Base-by-base conservation (phyloP, 2,329 filamentous ascomycete genomes). In the Pyrenophora tritici-repentis region DNA sequence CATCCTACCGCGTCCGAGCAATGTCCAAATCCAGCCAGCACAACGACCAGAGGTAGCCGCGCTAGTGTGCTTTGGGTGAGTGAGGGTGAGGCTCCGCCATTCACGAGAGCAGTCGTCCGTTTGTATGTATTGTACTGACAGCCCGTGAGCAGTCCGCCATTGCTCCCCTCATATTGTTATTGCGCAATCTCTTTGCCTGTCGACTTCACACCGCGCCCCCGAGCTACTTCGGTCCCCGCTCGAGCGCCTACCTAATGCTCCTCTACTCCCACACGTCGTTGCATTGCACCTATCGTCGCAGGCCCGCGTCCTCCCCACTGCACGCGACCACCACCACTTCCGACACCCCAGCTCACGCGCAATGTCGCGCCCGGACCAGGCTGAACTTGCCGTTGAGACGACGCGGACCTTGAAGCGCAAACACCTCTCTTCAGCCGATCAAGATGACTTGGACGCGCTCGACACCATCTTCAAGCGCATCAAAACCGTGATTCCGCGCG, bases 391-490 rank as follows among this genome's bases (percentile, higher is more conserved):
- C 31, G 66, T 63, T 24, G 62, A 63, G 8, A 66, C 62, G 45
- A 64, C 68, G 46, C 58, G 52, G 37, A 55, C 56, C 7, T 50
- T 62, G 42, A 70, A 70, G 61, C 65, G 63, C 61, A 62, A 62
- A 47, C 49, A 50, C 29, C 47, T 68, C 31, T 62, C 67, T 9
- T 44, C 50, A 29, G 60, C 67, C 51, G 70, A 72, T 35, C 67
- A 71, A 33, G 62, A 66, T 35, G 74, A 78, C 42, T 59, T 76
- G 36, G 70, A 71, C 42, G 66, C 66, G 38, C 67, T 80, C 42
- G 73, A 80, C 53, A 55, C 56, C 37, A 65, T 71, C 35, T 67
- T 77, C 54, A 73, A 75, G 55, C 77, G 76, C 67, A 76, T 79
- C 61, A 73, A 72, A 58, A 63, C 66, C 14, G 56, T 66, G 40